Percentiles rank a stretch among this genome's conserved stretches.
Conservation (phyloP, 345 rosid species). For the Aegle marmelos region DNA sequence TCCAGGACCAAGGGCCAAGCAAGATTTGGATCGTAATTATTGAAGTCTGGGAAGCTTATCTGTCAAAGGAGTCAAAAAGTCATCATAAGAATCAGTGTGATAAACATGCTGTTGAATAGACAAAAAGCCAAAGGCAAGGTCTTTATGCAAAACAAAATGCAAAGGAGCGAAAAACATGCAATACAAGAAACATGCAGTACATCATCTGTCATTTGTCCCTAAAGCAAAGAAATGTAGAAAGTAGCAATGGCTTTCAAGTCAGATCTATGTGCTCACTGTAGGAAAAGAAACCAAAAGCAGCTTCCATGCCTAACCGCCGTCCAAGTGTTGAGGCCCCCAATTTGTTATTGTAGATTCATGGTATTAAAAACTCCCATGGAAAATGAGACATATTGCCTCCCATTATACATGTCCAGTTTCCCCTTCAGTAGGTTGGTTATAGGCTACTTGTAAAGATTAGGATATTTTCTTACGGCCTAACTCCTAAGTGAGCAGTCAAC, state of each 20-base stretch:
- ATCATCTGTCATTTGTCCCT: not conserved
- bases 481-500: not conserved
- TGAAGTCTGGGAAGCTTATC: slow-evolving; percentile 88
- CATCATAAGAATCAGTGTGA: not conserved
- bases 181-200: too few relatives aligned
- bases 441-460: not conserved
- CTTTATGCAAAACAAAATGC: not conserved
- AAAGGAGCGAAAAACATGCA: not conserved
- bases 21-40: slow-evolving; percentile 78
- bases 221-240: not conserved
- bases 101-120: slow-evolving; percentile 6
- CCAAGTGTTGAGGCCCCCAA: not conserved
- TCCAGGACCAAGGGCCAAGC: slow-evolving; percentile 99
- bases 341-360: not conserved
- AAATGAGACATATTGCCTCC: not conserved
- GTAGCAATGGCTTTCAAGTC: not conserved
- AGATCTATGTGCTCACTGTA: not conserved
- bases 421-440: not conserved
- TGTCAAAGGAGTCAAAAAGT: slow-evolving; percentile 34
- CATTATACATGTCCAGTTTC: not conserved
- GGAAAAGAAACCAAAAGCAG: not conserved
- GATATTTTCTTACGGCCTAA: not conserved
- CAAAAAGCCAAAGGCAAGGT: not conserved
- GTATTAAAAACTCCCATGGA: not conserved
- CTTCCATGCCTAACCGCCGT: not conserved